Evolutionary conservation across 2,329 filamentous ascomycete genomes (phyloP).

Genomic region (Hypoxylon sp.): DNA sequence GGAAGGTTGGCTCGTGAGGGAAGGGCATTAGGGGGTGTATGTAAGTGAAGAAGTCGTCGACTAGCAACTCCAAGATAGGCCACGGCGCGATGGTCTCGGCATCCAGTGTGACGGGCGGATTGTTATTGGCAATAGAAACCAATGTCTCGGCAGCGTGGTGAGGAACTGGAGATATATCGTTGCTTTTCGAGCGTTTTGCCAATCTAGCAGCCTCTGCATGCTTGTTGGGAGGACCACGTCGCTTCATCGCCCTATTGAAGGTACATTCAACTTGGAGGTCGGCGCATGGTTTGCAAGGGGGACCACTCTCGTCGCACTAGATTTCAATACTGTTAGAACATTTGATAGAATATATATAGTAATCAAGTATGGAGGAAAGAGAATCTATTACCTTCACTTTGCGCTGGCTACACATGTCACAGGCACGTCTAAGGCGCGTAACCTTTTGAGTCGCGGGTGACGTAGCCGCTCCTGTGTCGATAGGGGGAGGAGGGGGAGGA

Average conservation of each 20-base stretch:
- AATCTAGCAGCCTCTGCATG: slow-evolving; percentile 70
- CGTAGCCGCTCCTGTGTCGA: background rate
- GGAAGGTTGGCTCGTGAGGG: slow-evolving; percentile 83
- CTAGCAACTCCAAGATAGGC: slow-evolving; percentile 76
- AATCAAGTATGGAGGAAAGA: background rate
- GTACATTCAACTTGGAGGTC: slow-evolving; percentile 73
- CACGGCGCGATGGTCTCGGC: slow-evolving; percentile 81
- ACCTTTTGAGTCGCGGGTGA: slow-evolving; percentile 58
- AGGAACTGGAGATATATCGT: slow-evolving; percentile 59
- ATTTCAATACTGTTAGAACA: slow-evolving; percentile 15
- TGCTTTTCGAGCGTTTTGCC: slow-evolving; percentile 64
- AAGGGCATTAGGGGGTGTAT: slow-evolving; percentile 84
- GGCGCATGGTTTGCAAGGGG: slow-evolving; percentile 70
- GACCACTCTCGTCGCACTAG: slow-evolving; percentile 68
- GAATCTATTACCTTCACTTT: slow-evolving; percentile 67
- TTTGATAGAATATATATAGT: background rate
- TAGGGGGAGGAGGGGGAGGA: slow-evolving; percentile 22
- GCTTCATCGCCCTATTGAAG: slow-evolving; percentile 70
- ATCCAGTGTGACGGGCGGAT: slow-evolving; percentile 62
- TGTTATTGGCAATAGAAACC: slow-evolving; percentile 61
- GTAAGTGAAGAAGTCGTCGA: slow-evolving; percentile 88
- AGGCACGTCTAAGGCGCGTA: slow-evolving; percentile 71
- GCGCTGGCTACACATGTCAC: slow-evolving; percentile 73
- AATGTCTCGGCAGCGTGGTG: slow-evolving; percentile 66
- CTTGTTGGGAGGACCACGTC: slow-evolving; percentile 72